Evolutionary conservation across 345 rosid species (phyloP).

Genomic region (Eucalyptus urophylla): DNA sequence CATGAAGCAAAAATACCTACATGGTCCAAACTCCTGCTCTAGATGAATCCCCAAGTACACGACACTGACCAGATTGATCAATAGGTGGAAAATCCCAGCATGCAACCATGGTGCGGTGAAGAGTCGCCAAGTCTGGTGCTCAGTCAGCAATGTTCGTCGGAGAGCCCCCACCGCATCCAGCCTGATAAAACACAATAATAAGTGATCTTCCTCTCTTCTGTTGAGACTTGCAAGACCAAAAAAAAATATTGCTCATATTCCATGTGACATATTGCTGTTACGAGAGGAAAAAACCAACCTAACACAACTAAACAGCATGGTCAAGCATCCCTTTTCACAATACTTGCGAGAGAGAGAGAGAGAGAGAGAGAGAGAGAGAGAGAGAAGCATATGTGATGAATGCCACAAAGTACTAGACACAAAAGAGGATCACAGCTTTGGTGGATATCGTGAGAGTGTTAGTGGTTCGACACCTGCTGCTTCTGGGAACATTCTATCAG

Average conservation of each 20-base stretch:
- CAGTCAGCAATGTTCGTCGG: slow-evolving; percentile 22
- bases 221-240: background rate
- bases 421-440: background rate
- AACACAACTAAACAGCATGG: background rate
- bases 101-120: slow-evolving; percentile 66
- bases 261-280: background rate
- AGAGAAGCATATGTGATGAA: background rate
- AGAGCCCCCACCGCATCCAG: slow-evolving; percentile 72
- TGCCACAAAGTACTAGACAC: background rate
- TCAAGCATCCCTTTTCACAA: background rate
- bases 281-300: background rate
- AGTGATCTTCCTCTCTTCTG: background rate
- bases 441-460: background rate
- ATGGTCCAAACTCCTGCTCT: slow-evolving; percentile 75
- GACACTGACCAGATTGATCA: slow-evolving; percentile 49
- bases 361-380: background rate
- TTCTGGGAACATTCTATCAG: background rate
- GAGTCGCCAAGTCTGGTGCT: slow-evolving; percentile 65
- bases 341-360: background rate
- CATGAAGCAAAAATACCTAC: slow-evolving; percentile 11
- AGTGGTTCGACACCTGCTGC: background rate
- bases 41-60: slow-evolving; percentile 62
- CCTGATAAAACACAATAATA: slow-evolving; percentile 13
- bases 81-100: slow-evolving; percentile 72
- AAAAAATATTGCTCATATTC: background rate